These are phyloP conservation scores for Scheffersomyces segobiensis DNA, from an alignment of 1,139 yeast species.

Conservation along the genomic window DNA sequence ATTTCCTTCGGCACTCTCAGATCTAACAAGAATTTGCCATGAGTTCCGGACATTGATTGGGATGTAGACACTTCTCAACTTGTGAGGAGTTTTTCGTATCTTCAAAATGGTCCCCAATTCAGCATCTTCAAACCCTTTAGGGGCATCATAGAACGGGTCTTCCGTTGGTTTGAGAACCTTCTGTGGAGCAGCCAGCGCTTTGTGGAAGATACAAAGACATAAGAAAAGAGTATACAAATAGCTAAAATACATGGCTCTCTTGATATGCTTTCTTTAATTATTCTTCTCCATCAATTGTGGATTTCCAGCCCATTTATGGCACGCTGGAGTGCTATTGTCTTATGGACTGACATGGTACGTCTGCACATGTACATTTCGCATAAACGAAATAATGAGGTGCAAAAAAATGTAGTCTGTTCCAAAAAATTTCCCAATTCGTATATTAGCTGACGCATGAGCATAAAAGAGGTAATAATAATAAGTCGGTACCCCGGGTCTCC, in stretches of 20 bases:
- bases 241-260: background rate
- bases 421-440: background rate
- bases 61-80: constrained; percentile 14
- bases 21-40: constrained; percentile 35
- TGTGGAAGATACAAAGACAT: background rate
- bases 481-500: background rate
- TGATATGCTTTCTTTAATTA: no score
- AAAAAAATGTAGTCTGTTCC: background rate
- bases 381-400: background rate
- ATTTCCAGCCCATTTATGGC: background rate
- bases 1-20: constrained; percentile 33
- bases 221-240: background rate
- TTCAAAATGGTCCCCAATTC: constrained; percentile 27
- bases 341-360: background rate
- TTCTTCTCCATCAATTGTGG: background rate
- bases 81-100: constrained; percentile 22
- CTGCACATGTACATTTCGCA: background rate
- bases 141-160: constrained; percentile 31
- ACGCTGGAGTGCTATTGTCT: background rate
- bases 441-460: background rate
- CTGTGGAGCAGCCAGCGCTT: background rate
- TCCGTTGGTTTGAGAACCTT: constrained; percentile 4
- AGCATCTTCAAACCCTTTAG: constrained; percentile 23
- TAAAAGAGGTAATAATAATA: background rate
- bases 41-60: constrained; percentile 17